Evolutionary conservation across 768 basidiomycete genomes (phyloP).

Genomic region (Podaxis sp.): DNA sequence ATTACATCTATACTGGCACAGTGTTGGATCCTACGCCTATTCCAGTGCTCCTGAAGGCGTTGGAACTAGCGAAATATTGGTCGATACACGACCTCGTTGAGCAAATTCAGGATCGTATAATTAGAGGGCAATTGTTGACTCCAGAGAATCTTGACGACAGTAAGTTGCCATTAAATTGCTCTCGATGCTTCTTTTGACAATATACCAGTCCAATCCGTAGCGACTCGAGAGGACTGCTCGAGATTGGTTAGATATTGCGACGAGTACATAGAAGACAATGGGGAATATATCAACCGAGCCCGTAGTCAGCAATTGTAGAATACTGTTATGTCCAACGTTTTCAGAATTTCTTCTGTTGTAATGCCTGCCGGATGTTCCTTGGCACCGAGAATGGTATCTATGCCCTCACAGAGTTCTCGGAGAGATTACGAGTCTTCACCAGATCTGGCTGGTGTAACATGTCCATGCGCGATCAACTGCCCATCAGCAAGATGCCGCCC

Average conservation of each 20-base stretch:
- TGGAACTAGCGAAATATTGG: constrained; percentile 1
- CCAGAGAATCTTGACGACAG: neutral
- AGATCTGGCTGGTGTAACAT: no score
- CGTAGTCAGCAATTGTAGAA: neutral
- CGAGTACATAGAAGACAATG: neutral
- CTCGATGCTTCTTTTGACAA: neutral
- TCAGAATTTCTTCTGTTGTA: neutral
- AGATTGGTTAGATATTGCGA: neutral
- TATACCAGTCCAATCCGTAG: neutral
- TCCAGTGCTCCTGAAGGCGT: neutral
- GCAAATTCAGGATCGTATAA: neutral
- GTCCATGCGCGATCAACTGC: no score
- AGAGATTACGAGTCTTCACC: no score
- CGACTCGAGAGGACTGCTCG: neutral
- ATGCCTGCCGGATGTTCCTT: no score
- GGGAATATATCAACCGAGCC: neutral
- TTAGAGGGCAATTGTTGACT: neutral
- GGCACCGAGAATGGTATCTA: no score
- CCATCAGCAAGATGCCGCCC: no score
- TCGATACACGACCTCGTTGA: constrained; percentile 4
- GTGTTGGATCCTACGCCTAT: neutral
- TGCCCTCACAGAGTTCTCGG: no score
- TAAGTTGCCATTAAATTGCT: neutral
- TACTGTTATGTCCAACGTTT: neutral
- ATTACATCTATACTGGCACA: neutral